Evolutionary conservation across 2,329 filamentous ascomycete species (phyloP), one percentile per base, ranked within the genome.

Genomic region (Fusarium multiceps): DNA sequence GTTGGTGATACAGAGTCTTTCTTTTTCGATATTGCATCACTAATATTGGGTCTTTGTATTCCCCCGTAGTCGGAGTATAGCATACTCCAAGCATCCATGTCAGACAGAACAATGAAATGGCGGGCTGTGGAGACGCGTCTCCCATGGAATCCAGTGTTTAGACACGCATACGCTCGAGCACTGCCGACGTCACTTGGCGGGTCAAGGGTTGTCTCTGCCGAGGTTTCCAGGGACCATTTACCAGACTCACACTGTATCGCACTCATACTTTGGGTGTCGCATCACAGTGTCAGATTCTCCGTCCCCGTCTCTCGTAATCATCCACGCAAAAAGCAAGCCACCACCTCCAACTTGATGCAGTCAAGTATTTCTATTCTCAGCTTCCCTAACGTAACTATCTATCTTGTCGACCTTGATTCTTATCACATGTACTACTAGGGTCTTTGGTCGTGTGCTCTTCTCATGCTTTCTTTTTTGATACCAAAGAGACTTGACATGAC

Each of bases 101-200:
- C 58, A 54, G 46, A 58, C 25, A 27, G 28, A 30, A 51, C 32
- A 51, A 51, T 51, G 32, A 48, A 21, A 47, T 32, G 27, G 51
- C 37, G 40, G 46, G 59, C 55, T 68, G 63, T 72, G 69, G 69
- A 61, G 69, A 72, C 62, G 66, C 65, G 65, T 71, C 32, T 25
- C 32, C 23, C n/a, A n/a, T 51, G 55, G 45, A 66, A 45, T 37
- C 34, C 18, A 37, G 34, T 37, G 18, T 37, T 37, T 59, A 59
- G 43, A 55, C 55, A 61, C 18, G 53, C 50, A n/a, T 41, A 37
- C 18, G 27, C 57, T 41, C 43, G 56, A 63, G 62, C 66, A 72
- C 61, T 70, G 69, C 69, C 69, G 69, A 72, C 69, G 69, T 72
- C 69, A 72, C 68, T 71, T 62, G 55, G 60, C 65, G 64, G 61